These are phyloP conservation scores for Neurospora sp. DNA, from an alignment of 495 filamentous ascomycete species.

Conservation along the genomic window DNA sequence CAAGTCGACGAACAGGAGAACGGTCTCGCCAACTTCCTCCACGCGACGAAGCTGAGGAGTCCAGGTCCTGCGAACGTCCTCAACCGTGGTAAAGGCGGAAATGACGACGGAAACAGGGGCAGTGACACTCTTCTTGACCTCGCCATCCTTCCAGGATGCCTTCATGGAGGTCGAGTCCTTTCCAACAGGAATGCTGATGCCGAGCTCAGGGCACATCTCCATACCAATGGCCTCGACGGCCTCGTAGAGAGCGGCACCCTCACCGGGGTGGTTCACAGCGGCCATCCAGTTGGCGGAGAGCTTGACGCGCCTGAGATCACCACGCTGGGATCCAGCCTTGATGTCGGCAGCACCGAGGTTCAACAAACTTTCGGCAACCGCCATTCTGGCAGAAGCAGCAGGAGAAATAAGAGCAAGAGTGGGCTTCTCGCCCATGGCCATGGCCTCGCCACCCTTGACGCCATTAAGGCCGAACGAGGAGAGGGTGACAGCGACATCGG, in stretches of 20 bases:
- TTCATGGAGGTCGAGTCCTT: slow-evolving; percentile 99
- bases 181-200: slow-evolving; percentile 87
- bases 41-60: slow-evolving; percentile 74
- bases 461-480: slow-evolving; percentile 60
- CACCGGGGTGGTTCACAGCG: slow-evolving; percentile 82
- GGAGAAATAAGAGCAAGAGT: slow-evolving; percentile 82
- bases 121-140: slow-evolving; percentile 74
- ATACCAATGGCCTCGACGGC: slow-evolving; percentile 88
- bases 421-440: slow-evolving; percentile 95
- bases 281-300: slow-evolving; percentile 99
- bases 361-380: slow-evolving; percentile 86
- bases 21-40: slow-evolving; percentile 82
- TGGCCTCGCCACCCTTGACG: slow-evolving; percentile 74
- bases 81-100: slow-evolving; percentile 77
- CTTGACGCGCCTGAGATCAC: slow-evolving; percentile 57
- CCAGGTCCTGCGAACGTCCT: slow-evolving; percentile 76
- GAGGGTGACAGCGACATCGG: slow-evolving; percentile 85
- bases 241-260: slow-evolving; percentile 89
- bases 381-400: slow-evolving; percentile 91
- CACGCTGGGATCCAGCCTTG: slow-evolving; percentile 43
- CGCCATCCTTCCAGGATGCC: slow-evolving; percentile 79
- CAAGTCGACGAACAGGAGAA: slow-evolving; percentile 86
- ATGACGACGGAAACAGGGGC: slow-evolving; percentile 85
- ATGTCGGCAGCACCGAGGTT: slow-evolving; percentile 85
- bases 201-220: slow-evolving; percentile 70